Conservation (phyloP, 2,329 filamentous ascomycete genomes). For the Volutella citrinella region DNA sequence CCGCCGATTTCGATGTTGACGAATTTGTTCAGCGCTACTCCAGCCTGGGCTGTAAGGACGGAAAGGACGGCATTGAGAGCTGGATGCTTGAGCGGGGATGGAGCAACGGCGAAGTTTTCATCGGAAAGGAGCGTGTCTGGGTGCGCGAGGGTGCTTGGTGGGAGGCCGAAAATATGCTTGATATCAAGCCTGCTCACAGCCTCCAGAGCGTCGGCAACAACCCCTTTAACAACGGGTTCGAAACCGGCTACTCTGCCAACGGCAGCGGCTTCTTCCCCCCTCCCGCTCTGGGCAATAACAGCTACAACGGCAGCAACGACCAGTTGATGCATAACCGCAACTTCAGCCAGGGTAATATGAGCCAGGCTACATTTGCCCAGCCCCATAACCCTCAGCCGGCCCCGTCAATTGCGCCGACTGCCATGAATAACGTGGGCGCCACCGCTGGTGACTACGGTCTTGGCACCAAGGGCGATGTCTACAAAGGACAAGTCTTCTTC, state of each 20-base stretch:
- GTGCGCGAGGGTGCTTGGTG: conserved; percentile 94
- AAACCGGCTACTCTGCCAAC: conserved; percentile 68
- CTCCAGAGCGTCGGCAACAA: conserved; percentile 43
- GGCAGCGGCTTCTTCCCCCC: conserved; percentile 71
- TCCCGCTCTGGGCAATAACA: conserved; percentile 56
- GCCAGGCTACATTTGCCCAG: conserved; percentile 48
- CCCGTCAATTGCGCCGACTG: conserved; percentile 61
- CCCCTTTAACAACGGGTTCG: conserved; percentile 48
- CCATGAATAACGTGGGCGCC: conserved; percentile 56
- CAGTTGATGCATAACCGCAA: conserved; percentile 64
- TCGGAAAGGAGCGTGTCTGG: conserved; percentile 92
- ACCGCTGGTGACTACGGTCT: conserved; percentile 82
- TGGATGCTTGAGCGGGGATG: conserved; percentile 94
- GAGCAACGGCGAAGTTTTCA: conserved; percentile 94
- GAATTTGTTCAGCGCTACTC: conserved; percentile 86
- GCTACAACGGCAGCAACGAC: conserved; percentile 67
- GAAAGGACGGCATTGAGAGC: conserved; percentile 86
- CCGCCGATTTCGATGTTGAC: conserved; percentile 90
- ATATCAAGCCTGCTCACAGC: conserved; percentile 68
- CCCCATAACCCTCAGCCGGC: conserved; percentile 34
- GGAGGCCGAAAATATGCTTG: conserved; percentile 95
- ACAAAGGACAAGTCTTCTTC: conserved; percentile 72
- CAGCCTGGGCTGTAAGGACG: conserved; percentile 81
- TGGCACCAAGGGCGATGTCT: conserved; percentile 78
- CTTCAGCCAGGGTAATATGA: conserved; percentile 53